Conservation (phyloP, 441 rosid genomes). For the Pelargonium cotyledonis region DNA sequence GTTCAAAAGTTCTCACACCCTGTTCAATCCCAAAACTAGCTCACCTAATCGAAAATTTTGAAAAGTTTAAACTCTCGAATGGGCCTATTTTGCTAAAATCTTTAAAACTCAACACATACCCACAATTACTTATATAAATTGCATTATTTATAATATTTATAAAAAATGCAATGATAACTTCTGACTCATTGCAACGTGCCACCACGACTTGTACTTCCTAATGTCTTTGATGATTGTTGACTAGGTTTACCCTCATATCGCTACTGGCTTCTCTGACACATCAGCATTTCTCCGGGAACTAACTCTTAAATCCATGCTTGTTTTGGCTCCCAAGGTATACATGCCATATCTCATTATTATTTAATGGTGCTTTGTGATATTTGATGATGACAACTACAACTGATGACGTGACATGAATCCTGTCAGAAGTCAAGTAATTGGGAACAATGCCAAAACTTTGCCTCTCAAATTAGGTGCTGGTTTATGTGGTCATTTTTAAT, state of each 20-base stretch:
- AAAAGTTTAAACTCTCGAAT: too few species aligned
- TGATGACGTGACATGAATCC: not conserved
- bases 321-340: conserved; percentile 91
- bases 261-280: conserved; percentile 88
- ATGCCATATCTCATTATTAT: conserved; percentile 9
- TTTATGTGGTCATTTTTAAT: not conserved
- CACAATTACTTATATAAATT: too few species aligned
- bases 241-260: conserved; percentile 89
- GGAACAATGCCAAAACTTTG: not conserved
- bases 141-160: too few species aligned
- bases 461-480: not conserved
- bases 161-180: conserved; percentile 13
- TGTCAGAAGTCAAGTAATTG: not conserved
- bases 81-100: too few species aligned
- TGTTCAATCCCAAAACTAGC: too few species aligned
- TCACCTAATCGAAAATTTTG: too few species aligned
- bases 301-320: conserved; percentile 98
- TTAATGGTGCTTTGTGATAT: not conserved
- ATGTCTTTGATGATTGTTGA: conserved; percentile 3
- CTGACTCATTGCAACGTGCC: conserved; percentile 9
- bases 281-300: conserved; percentile 93
- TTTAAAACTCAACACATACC: too few species aligned
- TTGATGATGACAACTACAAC: not conserved
- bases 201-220: not conserved
- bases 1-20: too few species aligned